phyloP scores from a whole-genome alignment of 2,329 filamentous ascomycete species.

The Cytospora mali region DNA sequence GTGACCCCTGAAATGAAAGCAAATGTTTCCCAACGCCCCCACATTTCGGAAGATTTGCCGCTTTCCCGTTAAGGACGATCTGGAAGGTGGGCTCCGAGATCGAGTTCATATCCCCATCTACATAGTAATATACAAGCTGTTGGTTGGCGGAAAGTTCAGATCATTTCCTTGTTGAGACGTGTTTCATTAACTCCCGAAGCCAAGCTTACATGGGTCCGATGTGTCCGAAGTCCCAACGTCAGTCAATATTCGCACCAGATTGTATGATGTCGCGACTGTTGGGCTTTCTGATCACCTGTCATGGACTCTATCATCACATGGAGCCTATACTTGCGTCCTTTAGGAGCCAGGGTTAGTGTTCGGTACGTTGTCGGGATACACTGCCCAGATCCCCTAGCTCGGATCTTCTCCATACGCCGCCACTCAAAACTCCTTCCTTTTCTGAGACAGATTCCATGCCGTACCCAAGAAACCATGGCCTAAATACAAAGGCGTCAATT shows the following conservation, averaged over 20 bases:
- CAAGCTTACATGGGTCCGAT: not conserved
- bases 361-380: slow-evolving; percentile 8
- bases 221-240: not conserved
- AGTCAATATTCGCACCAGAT: not conserved
- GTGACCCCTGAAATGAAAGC: not conserved
- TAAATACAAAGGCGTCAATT: not conserved
- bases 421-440: not conserved
- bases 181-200: slow-evolving; percentile 11
- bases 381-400: slow-evolving; percentile 13
- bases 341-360: not conserved
- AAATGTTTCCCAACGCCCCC: no score
- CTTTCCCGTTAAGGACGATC: slow-evolving; percentile 35
- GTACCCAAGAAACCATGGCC: not conserved
- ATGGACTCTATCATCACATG: slow-evolving; percentile 9
- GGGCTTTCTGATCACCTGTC: not conserved
- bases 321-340: not conserved
- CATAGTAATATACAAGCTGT: slow-evolving; percentile 13
- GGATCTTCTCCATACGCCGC: not conserved
- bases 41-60: not conserved
- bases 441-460: not conserved
- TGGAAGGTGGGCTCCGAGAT: slow-evolving; percentile 39
- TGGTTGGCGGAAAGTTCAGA: slow-evolving; percentile 32
- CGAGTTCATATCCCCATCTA: slow-evolving; percentile 11
- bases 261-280: not conserved
- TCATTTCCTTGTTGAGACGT: slow-evolving; percentile 18